These are phyloP conservation scores for Sicyos edulis DNA, from an alignment of 306 rosid species.

Conservation along the genomic window DNA sequence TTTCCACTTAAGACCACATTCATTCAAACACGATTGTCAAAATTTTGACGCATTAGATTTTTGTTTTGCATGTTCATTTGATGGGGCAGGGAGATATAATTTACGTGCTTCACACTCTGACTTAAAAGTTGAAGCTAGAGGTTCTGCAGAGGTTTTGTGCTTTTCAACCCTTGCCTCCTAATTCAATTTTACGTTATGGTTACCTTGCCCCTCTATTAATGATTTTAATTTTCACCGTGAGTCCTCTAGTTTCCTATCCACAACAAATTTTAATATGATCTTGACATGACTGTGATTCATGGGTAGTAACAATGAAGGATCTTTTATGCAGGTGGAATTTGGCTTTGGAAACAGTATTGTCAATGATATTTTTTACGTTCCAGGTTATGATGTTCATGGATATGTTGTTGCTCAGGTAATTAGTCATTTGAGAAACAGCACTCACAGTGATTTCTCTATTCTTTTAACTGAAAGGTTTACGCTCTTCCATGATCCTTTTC, in stretches of 20 bases:
- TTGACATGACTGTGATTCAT: not conserved
- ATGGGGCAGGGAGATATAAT: slow-evolving; percentile 69
- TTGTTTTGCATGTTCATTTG: slow-evolving; percentile 11
- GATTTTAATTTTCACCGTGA: slow-evolving; percentile 1
- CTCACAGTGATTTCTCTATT: not conserved
- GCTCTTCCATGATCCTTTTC: not conserved
- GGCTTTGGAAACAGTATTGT: slow-evolving; percentile 71
- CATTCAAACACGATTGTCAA: no score
- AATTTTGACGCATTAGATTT: slow-evolving; percentile 8
- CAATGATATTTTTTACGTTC: slow-evolving; percentile 66
- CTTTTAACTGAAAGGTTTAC: not conserved
- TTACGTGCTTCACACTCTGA: slow-evolving; percentile 71
- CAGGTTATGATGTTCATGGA: slow-evolving; percentile 77
- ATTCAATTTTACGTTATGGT: slow-evolving; percentile 1
- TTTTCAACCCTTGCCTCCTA: slow-evolving; percentile 21
- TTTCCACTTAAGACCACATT: not conserved
- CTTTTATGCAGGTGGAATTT: slow-evolving; percentile 67
- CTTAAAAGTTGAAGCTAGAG: slow-evolving; percentile 68
- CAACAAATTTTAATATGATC: not conserved
- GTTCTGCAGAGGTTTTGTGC: slow-evolving; percentile 63
- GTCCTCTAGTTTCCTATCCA: slow-evolving; percentile 1
- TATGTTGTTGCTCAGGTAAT: slow-evolving; percentile 94
- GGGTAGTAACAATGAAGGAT: slow-evolving; percentile 22
- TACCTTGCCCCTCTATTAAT: not conserved
- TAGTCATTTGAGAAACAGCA: not conserved